Conservation (phyloP, 495 filamentous ascomycete genomes). For the Daldinia childiae region DNA sequence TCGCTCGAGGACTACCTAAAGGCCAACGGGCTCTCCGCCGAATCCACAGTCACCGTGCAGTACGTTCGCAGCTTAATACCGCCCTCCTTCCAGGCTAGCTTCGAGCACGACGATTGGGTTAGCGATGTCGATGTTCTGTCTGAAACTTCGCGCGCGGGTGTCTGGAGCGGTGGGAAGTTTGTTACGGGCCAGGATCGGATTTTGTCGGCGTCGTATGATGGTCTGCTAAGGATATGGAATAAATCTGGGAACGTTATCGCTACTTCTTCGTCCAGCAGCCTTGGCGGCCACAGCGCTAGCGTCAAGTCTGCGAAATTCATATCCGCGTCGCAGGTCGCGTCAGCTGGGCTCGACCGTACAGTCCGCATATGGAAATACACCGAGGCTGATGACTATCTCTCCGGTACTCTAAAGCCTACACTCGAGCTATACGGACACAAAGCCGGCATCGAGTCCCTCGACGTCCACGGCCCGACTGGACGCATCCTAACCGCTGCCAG, state of each 20-base stretch:
- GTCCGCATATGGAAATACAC: slow-evolving; percentile 89
- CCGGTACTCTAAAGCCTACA: slow-evolving; percentile 73
- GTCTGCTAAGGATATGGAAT: slow-evolving; percentile 87
- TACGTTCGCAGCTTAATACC: slow-evolving; percentile 92
- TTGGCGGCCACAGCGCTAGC: slow-evolving; percentile 76
- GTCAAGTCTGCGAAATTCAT: slow-evolving; percentile 85
- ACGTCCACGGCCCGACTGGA: slow-evolving; percentile 76
- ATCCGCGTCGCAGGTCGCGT: slow-evolving; percentile 77
- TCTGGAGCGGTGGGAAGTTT: slow-evolving; percentile 59
- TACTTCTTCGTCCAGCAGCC: slow-evolving; percentile 67
- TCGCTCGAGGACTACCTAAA: slow-evolving; percentile 90
- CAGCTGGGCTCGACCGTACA: slow-evolving; percentile 81
- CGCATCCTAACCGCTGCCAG: slow-evolving; percentile 83
- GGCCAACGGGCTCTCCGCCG: slow-evolving; percentile 83
- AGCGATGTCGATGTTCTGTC: slow-evolving; percentile 89
- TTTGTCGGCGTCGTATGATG: slow-evolving; percentile 90
- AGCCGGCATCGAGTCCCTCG: slow-evolving; percentile 74
- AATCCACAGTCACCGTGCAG: slow-evolving; percentile 86
- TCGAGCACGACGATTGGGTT: slow-evolving; percentile 97
- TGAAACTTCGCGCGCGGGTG: slow-evolving; percentile 66
- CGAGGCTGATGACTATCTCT: slow-evolving; percentile 67
- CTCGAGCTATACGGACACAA: slow-evolving; percentile 91
- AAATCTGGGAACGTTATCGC: slow-evolving; percentile 80
- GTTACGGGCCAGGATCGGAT: slow-evolving; percentile 66
- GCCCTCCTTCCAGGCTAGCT: slow-evolving; percentile 83